These are phyloP conservation scores for Candida mesenterica DNA, from an alignment of 1,139 yeast genomes.

Conservation along the genomic window DNA sequence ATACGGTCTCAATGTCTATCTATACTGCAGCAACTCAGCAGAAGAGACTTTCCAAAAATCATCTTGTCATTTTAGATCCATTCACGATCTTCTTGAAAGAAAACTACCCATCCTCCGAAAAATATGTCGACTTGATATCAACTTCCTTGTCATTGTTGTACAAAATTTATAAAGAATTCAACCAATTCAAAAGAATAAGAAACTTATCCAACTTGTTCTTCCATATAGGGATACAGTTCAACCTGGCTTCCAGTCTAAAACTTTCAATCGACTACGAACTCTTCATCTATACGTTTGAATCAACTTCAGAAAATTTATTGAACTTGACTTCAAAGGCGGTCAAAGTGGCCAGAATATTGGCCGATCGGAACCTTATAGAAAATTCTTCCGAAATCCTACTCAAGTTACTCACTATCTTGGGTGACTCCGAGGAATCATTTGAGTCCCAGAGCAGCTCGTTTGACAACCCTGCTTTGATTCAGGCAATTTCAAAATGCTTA, in stretches of 20 bases:
- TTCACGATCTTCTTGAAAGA: constrained; percentile 20
- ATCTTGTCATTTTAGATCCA: constrained; percentile 23
- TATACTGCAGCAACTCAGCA: constrained; percentile 4
- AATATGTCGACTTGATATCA: constrained; percentile 3
- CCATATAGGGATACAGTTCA: constrained; percentile 11
- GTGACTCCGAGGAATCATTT: background rate
- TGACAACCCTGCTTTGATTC: constrained; percentile 12
- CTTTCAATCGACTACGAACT: constrained; percentile 22
- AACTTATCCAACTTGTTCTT: constrained; percentile 26
- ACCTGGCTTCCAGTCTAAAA: constrained; percentile 12
- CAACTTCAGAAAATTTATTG: constrained; percentile 12
- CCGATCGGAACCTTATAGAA: constrained; percentile 3
- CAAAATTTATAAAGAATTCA: constrained; percentile 17
- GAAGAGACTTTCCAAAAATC: constrained; percentile 16
- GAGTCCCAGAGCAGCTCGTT: background rate
- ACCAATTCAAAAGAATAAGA: constrained; percentile 28
- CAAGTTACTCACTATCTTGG: constrained; percentile 5
- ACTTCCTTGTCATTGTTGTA: constrained; percentile 11
- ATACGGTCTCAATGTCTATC: constrained; percentile 4
- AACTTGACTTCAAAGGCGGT: constrained; percentile 18
- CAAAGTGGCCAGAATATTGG: constrained; percentile 16
- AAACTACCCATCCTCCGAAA: background rate
- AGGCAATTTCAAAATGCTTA: constrained; percentile 13
- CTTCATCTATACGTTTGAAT: constrained; percentile 14
- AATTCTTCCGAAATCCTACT: constrained; percentile 5